These are phyloP conservation scores for Lactifluus subvellereus DNA, from an alignment of 768 basidiomycete species.

Conservation along the genomic window DNA sequence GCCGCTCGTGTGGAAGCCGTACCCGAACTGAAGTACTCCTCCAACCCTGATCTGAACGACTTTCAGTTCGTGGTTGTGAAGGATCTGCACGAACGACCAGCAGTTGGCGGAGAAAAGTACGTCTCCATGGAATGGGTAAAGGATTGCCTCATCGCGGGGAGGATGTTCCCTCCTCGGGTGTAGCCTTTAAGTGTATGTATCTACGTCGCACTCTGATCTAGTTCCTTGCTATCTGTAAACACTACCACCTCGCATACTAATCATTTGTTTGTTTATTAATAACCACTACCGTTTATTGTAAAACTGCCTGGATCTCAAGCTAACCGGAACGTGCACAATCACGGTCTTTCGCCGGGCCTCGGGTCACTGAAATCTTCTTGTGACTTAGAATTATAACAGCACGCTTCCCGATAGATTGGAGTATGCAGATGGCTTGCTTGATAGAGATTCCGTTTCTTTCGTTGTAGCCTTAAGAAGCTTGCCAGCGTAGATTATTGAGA, in stretches of 20 bases:
- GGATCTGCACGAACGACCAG: conserved; percentile 34
- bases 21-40: conserved; percentile 41
- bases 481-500: too few species aligned
- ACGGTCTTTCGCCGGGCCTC: too few species aligned
- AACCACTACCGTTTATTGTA: neutral
- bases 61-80: conserved; percentile 65
- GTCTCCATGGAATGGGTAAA: conserved; percentile 72
- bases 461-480: too few species aligned
- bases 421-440: too few species aligned
- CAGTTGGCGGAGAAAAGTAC: conserved; percentile 30
- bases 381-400: too few species aligned
- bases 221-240: neutral
- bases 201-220: conserved; percentile 2
- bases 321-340: too few species aligned
- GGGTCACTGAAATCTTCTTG: too few species aligned
- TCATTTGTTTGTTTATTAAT: conserved; percentile 10
- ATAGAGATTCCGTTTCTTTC: too few species aligned
- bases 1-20: conserved; percentile 65
- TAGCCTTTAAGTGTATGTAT: neutral
- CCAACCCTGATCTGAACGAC: conserved; percentile 26
- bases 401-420: too few species aligned
- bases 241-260: neutral
- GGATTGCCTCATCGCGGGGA: conserved; percentile 63
- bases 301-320: neutral
- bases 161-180: conserved; percentile 36